Evolutionary conservation across 169 alveolate genomes (phyloP).

Genomic region (Plasmodium fragile): DNA sequence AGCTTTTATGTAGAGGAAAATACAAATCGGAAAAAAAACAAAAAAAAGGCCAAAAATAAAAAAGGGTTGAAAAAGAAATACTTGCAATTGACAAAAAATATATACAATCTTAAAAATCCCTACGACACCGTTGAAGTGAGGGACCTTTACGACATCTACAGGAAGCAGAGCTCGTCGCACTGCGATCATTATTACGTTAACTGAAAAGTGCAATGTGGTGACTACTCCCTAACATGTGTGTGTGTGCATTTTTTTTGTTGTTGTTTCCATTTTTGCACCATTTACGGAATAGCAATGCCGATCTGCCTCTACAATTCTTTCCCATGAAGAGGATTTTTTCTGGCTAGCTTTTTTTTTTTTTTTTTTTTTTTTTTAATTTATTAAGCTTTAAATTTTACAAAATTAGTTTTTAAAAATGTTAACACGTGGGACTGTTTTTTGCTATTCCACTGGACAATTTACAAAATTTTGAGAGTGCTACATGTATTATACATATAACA

Average conservation of each 20-base stretch:
- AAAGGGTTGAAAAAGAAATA: conserved; percentile 23
- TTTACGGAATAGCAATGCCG: background rate
- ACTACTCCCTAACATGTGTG: background rate
- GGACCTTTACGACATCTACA: conserved; percentile 51
- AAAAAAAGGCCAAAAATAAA: conserved; percentile 25
- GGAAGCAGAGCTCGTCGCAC: background rate
- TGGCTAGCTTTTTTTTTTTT: background rate
- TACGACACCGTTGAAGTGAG: conserved; percentile 67
- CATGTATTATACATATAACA: background rate
- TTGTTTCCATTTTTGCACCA: background rate
- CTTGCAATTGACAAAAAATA: conserved; percentile 34
- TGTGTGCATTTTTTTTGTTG: background rate
- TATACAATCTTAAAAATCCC: conserved; percentile 43
- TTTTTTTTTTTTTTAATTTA: conserved; percentile 13
- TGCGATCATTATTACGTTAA: conserved; percentile 12
- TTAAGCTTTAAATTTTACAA: background rate
- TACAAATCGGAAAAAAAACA: conserved; percentile 33
- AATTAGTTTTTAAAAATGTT: background rate
- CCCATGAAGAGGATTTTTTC: background rate
- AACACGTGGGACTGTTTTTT: background rate
- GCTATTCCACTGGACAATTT: background rate
- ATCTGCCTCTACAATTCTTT: background rate
- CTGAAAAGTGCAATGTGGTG: background rate
- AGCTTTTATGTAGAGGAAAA: conserved; percentile 56
- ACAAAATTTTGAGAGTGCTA: background rate